phyloP scores from a whole-genome alignment of 2,329 filamentous ascomycete genomes.

The Verticillium isaacii region DNA sequence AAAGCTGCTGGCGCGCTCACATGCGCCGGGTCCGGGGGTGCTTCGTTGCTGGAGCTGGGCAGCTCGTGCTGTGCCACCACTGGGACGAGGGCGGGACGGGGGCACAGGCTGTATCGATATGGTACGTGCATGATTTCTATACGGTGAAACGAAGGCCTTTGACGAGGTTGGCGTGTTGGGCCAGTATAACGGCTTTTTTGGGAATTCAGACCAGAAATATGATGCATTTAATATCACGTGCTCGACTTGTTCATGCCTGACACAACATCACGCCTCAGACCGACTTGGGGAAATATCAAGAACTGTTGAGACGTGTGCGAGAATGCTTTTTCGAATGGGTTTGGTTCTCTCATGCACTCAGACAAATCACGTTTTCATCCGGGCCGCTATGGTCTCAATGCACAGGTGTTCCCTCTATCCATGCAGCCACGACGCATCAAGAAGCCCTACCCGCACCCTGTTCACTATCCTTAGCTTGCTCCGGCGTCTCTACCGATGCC shows the following conservation, averaged over 20 bases:
- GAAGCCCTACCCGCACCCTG: neutral
- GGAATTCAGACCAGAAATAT: neutral
- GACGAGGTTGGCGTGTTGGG: too few species aligned
- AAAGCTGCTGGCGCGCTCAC: neutral
- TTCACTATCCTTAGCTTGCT: constrained; percentile 48
- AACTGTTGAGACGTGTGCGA: too few species aligned
- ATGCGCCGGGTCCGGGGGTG: neutral
- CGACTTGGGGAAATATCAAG: too few species aligned
- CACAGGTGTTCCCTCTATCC: neutral
- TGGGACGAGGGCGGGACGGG: too few species aligned
- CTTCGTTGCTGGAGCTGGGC: neutral
- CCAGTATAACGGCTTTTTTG: neutral
- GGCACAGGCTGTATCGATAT: too few species aligned
- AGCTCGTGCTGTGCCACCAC: too few species aligned
- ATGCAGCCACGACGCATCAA: neutral
- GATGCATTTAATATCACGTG: neutral
- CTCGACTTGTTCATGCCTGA: constrained; percentile 28
- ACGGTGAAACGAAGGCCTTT: too few species aligned
- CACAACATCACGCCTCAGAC: neutral
- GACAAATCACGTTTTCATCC: too few species aligned
- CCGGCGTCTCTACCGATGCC: constrained; percentile 43
- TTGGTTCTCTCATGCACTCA: too few species aligned
- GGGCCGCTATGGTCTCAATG: too few species aligned
- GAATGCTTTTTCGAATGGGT: too few species aligned
- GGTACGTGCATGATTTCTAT: too few species aligned